Evolutionary conservation across 305 asterid genomes (phyloP), one percentile per base, ranked within the genome.

Genomic region (Fraxinus velutina): DNA sequence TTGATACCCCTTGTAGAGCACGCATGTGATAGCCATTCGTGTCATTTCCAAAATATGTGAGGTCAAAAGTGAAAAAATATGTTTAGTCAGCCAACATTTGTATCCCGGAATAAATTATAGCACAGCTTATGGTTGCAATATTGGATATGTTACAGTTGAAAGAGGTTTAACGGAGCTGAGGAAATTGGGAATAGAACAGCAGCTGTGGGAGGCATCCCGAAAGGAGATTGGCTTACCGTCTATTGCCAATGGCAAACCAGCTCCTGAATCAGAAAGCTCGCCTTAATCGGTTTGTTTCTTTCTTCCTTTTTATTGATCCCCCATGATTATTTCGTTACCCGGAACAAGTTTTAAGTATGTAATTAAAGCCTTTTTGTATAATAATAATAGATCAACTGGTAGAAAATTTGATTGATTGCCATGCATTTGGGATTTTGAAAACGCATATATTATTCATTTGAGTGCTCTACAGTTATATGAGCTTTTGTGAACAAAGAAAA

Each of bases 151-250:
- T 1, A 44, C 94, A 93, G 98, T 91, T 82, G 98, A 94, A 86
- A 90, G 98, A 88, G 95, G 98, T 29, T 83, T 94, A 78, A 89
- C 76, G 2, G 98, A 95, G 90, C 88, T 95, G 84, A 89, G 94
- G 90, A 95, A 93, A 85, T 85, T 95, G 94, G 98, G 98, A 68
- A 92, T 95, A 36, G 98, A 95, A 86, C 98, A 92, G 77, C 97
- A 90, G 88, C 89, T 95, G 71, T 95, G 98, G 98, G 98, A 95
- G 84, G 97, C 97, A 12, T 95, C 98, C 9, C 91, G 98, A 85
- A 91, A 88, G 89, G 97, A 93, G 86, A 90, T 93, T 39, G 96
- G 95, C 39, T 10, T 30, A 9, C 88, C 91, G 79, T 84, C 92
- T 5, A 42, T 81, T 30, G 83, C 86, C 7, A 88, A 90, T 27